Evolutionary conservation across 2,329 filamentous ascomycete species (phyloP), one percentile per base, ranked within the genome.

Genomic region (Clarireedia paspali): DNA sequence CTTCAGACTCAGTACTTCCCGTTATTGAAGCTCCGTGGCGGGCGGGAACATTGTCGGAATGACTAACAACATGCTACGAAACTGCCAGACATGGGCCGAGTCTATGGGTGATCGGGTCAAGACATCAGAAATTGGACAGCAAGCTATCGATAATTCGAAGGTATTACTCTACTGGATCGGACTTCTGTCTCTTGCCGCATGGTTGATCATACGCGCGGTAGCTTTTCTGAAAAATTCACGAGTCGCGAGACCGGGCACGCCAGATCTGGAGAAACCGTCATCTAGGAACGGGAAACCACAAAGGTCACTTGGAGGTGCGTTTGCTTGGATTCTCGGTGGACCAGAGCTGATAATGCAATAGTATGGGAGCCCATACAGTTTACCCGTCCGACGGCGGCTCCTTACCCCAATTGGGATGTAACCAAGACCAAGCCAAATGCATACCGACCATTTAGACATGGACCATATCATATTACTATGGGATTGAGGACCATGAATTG

Each of bases 391-490:
- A 62, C 59, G 46, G 64, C 66, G 53, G 20, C 60, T 14, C 65
- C 67, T 27, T 59, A 55, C 36, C 61, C 62, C 1, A 53, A 66
- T 45, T 69, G 67, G 67, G 58, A 68, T 57, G 64, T 68, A 4
- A 56, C 67, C 34, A 66, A 64, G 23, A 59, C 66, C 7, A 67
- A 67, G 39, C 67, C 67, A 56, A 63, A 64, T n/a, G 60, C 67
- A 38, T 69, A 69, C 48, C 65, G 67, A 7, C 67, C 67, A 34
- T 69, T 69, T 56, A 60, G 66, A 61, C 48, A 67, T 60, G 67
- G 67, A 9, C 58, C 62, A 9, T 68, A 69, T 50, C 66, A 69
- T 47, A 69, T 69, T 42, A 69, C 67, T 9, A 69, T 69, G 67
- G 67, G 67, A 14, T 57, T 69, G 5, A 59, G 67, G 39, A 68